A percentile compares a stretch with the other conserved stretches of the same genome.
These are phyloP conservation scores for Gentiana macrophylla DNA, from an alignment of 257 asterid species.

Conservation along the genomic window DNA sequence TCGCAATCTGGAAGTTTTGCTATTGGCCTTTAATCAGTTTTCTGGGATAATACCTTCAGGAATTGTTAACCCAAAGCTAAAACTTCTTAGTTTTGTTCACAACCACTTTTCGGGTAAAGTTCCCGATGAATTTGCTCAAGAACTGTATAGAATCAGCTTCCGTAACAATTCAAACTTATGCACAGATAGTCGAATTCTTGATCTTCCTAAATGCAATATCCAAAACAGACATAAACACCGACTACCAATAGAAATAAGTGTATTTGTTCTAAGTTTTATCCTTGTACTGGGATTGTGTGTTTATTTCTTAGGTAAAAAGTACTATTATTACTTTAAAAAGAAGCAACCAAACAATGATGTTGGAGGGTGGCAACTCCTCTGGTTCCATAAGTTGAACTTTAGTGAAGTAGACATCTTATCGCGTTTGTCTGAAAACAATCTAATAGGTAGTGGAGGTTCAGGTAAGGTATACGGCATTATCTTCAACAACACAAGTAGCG, in stretches of 20 bases:
- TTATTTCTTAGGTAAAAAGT: conserved; percentile 21
- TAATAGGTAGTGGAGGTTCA: conserved; percentile 38
- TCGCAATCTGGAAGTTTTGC: conserved; percentile 25
- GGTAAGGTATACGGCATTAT: conserved; percentile 55
- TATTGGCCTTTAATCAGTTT: conserved; percentile 33
- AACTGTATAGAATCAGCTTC: conserved; percentile 48
- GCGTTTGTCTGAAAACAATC: conserved; percentile 33
- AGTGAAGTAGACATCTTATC: conserved; percentile 42
- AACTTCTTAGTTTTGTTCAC: conserved; percentile 20
- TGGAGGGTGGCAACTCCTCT: conserved; percentile 41
- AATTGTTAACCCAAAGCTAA: conserved; percentile 31
- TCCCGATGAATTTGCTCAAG: conserved; percentile 33
- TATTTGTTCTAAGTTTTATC: conserved; percentile 27
- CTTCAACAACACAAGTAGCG: conserved; percentile 26
- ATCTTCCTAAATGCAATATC: conserved; percentile 43
- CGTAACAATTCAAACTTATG: conserved; percentile 23
- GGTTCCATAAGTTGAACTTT: conserved; percentile 60
- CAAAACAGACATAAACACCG: conserved; percentile 24
- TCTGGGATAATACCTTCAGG: conserved; percentile 51
- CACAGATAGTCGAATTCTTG: conserved; percentile 42
- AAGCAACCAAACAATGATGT: conserved; percentile 7
- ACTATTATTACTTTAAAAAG: conserved; percentile 11
- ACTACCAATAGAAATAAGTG: conserved; percentile 29
- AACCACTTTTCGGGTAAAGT: conserved; percentile 52
- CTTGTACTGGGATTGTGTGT: conserved; percentile 22